Conservation (phyloP, 768 basidiomycete genomes). For the Cystofilobasidium macerans region DNA sequence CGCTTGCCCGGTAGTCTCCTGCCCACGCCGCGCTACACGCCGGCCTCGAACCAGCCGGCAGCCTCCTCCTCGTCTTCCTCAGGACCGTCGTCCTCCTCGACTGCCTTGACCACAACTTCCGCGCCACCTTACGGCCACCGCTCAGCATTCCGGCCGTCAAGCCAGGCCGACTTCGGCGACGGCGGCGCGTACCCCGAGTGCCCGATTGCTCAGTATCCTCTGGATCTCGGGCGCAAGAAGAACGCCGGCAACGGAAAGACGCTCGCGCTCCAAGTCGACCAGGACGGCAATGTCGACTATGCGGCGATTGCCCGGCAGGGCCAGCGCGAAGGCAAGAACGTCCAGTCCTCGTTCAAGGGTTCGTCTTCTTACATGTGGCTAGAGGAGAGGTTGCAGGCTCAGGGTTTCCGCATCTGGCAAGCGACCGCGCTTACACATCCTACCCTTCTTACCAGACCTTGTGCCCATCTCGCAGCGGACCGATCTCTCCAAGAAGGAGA, state of each 20-base stretch:
- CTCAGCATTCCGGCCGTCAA: conserved; percentile 70
- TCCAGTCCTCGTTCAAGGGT: conserved; percentile 88
- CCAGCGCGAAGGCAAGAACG: conserved; percentile 67
- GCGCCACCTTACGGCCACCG: conserved; percentile 63
- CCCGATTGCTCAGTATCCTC: conserved; percentile 90
- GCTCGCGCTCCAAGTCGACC: conserved; percentile 89
- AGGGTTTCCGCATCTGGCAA: neutral
- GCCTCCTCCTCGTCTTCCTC: neutral
- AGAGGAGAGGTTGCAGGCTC: neutral
- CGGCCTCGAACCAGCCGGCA: neutral
- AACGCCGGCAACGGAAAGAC: conserved; percentile 86
- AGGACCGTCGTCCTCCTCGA: neutral
- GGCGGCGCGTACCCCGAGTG: conserved; percentile 89
- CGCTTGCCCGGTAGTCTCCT: neutral
- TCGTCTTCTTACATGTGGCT: conserved; percentile 10
- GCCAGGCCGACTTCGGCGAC: conserved; percentile 70
- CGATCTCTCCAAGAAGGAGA: conserved; percentile 64
- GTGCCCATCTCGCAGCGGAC: conserved; percentile 82
- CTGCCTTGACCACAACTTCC: neutral
- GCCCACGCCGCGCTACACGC: conserved; percentile 17
- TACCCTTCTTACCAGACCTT: conserved; percentile 48
- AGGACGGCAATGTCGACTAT: conserved; percentile 90
- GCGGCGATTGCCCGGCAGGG: conserved; percentile 96
- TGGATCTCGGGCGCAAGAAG: conserved; percentile 93
- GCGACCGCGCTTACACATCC: neutral